Evolutionary conservation across 805 yeast species (phyloP), one percentile per base, ranked within the genome.

Genomic region (Ogataea degrootiae): DNA sequence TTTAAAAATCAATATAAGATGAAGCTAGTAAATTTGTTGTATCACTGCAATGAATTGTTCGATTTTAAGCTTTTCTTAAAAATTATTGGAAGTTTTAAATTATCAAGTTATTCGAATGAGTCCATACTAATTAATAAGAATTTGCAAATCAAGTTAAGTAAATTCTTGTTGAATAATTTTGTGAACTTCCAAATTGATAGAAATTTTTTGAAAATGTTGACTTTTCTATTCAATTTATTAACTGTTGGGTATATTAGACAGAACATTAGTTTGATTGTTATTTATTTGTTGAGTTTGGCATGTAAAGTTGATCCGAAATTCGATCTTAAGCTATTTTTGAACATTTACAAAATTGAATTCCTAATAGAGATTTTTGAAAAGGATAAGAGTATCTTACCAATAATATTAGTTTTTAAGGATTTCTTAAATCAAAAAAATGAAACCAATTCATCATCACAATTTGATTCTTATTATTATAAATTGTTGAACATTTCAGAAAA

Each of bases 191-290:
- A 50, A 19, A 51, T 54, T 41, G 53, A 52, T 23, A 53, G 52
- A 19, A 33, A 45, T 5, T 61, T 46, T 34, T 43, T 62, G 4
- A 42, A 44, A 17, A 16, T 62, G 2, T 47, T 61, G 14, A 57
- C 64, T 6, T 48, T 56, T 15, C 11, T 63, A 14, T 64, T 57
- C 50, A 56, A 58, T 40, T 43, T 59, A 39, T 52, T 64, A 3
- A 55, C 62, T 15, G 57, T 62, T 23, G 67, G 65, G 2, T 65
- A 63, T 46, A 39, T 61, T 6, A 48, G 67, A 44, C 31, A 38
- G 4, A 39, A 51, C 37, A 44, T 63, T n/a, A 34, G 55, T 17
- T 40, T 50, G n/a, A 39, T 65, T 9, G 12, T 63, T 8, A 42
- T 55, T 2, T 55, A 59, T 17, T 34, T 62, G 17, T 36, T 64